Percentiles rank a stretch among this genome's conserved stretches.
These are phyloP conservation scores for Dacryopinax spathularia DNA, from an alignment of 768 basidiomycete genomes.

Conservation along the genomic window DNA sequence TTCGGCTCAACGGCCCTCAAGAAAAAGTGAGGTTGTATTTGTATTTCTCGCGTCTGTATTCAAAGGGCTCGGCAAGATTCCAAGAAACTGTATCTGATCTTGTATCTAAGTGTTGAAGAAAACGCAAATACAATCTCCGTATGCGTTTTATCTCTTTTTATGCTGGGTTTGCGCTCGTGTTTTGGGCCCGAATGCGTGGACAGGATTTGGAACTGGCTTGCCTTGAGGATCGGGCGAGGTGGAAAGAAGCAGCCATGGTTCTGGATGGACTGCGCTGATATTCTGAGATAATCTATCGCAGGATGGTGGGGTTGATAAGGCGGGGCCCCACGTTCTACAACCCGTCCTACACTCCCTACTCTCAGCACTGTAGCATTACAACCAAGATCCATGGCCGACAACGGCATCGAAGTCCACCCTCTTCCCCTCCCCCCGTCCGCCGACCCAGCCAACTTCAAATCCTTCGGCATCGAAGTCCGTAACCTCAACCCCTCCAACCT, in stretches of 20 bases:
- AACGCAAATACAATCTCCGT: slow-evolving; percentile 4
- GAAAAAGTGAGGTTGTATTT: slow-evolving; percentile 4
- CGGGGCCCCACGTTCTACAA: no score
- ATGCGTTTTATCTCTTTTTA: no score
- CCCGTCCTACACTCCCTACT: no score
- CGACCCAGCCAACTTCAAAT: slow-evolving; percentile 46
- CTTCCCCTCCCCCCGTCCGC: slow-evolving; percentile 58
- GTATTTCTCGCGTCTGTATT: neutral
- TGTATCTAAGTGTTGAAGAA: slow-evolving; percentile 3
- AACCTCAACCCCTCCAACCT: slow-evolving; percentile 55
- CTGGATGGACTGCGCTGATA: no score
- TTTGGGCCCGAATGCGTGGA: no score
- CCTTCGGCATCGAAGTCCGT: slow-evolving; percentile 66
- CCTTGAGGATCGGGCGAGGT: no score
- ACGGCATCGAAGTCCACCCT: slow-evolving; percentile 21
- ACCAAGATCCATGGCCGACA: neutral
- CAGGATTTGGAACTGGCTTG: neutral
- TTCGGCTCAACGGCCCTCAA: slow-evolving; percentile 2
- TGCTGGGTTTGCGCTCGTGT: no score
- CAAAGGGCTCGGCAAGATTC: slow-evolving; percentile 2
- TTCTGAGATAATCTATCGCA: no score
- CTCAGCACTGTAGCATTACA: no score
- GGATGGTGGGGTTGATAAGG: no score
- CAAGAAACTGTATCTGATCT: neutral
- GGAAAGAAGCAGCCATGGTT: no score